Conservation (phyloP, 2,329 filamentous ascomycete genomes). For the Decorospora gaudefroyi region DNA sequence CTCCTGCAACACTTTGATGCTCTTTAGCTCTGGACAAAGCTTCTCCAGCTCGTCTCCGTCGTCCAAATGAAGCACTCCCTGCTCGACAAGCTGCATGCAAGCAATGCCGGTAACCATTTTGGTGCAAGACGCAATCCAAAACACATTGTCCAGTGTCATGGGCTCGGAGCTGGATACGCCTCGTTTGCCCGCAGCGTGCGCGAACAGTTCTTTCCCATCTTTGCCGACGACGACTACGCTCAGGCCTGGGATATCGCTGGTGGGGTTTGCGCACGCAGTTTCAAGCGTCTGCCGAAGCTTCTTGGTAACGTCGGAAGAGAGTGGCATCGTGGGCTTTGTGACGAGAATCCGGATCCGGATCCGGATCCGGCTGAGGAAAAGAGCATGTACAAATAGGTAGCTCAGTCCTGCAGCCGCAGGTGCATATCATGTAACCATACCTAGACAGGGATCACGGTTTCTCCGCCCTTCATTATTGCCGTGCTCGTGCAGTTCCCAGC, state of each 20-base stretch:
- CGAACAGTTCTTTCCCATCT: conserved; percentile 50
- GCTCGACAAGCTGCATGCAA: conserved; percentile 43
- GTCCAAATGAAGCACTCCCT: conserved; percentile 37
- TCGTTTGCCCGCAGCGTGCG: conserved; percentile 49
- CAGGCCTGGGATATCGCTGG: conserved; percentile 46
- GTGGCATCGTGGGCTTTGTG: no score
- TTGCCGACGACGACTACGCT: conserved; percentile 51
- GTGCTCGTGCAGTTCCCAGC: no score
- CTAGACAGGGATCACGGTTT: no score
- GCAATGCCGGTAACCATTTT: conserved; percentile 42
- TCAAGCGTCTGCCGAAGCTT: conserved; percentile 21
- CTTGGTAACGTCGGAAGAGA: conserved; percentile 4
- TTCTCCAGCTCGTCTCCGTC: conserved; percentile 34
- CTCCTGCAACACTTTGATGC: conserved; percentile 44
- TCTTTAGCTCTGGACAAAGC: conserved; percentile 42
- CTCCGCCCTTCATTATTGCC: no score
- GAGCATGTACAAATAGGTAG: no score
- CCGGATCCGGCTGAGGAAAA: no score
- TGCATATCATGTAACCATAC: no score
- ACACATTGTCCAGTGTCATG: conserved; percentile 63
- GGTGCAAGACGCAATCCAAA: conserved; percentile 60
- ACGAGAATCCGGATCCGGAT: no score
- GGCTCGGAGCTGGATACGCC: conserved; percentile 50
- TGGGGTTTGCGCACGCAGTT: conserved; percentile 23
- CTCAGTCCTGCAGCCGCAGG: no score